A percentile compares a stretch with the other conserved stretches of the same genome.
phyloP scores from a whole-genome alignment of 108 stramenopile genomes.

The Schizochytrium sp. region DNA sequence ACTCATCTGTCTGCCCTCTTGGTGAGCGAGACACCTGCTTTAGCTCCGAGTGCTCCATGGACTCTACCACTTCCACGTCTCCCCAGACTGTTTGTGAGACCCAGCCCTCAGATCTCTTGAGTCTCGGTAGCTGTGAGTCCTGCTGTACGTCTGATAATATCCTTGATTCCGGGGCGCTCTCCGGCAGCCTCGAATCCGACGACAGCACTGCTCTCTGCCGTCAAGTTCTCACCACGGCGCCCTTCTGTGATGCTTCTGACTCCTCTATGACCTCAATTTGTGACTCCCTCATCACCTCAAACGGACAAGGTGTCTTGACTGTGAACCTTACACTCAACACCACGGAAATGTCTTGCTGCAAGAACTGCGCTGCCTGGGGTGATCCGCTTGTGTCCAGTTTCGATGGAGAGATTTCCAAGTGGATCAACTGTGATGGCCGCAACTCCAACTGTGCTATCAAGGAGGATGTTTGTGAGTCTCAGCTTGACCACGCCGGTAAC shows the following conservation, averaged over 20 bases:
- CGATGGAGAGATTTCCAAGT: not conserved
- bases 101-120: not conserved
- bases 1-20: not conserved
- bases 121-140: slow-evolving; percentile 14
- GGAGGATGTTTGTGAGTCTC: not conserved
- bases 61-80: not conserved
- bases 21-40: not conserved
- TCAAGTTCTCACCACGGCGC: not conserved
- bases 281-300: not conserved
- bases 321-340: not conserved
- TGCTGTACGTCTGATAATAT: not conserved
- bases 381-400: slow-evolving; percentile 42
- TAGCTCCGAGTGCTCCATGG: slow-evolving; percentile 40
- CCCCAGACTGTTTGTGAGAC: not conserved
- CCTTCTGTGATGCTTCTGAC: slow-evolving; percentile 15
- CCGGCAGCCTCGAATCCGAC: not conserved
- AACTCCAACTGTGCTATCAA: not conserved
- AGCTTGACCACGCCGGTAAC: slow-evolving; percentile 55
- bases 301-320: not conserved
- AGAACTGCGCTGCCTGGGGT: not conserved
- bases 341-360: slow-evolving; percentile 44
- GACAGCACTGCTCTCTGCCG: not conserved
- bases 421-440: slow-evolving; percentile 50
- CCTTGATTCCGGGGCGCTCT: not conserved
- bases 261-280: not conserved